These are phyloP conservation scores for Poterioochromonas sp. DNA, from an alignment of 352 stramenopile species.

Conservation along the genomic window DNA sequence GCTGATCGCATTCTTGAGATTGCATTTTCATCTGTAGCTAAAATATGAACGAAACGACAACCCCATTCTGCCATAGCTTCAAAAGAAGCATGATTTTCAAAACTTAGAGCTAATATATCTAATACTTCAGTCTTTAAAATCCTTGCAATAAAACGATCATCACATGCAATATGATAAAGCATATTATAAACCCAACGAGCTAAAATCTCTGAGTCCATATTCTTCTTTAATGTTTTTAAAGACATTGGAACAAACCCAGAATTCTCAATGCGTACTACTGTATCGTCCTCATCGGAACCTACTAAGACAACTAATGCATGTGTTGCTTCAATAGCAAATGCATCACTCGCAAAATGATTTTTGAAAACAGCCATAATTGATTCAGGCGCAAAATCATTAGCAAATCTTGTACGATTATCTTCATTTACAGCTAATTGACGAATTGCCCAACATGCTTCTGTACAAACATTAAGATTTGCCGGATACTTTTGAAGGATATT, in stretches of 20 bases:
- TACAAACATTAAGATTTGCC: background rate
- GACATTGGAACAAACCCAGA: background rate
- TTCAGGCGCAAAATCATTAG: background rate
- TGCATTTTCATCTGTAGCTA: background rate
- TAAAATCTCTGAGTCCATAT: background rate
- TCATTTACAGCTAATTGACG: background rate
- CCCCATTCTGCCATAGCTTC: conserved; percentile 24
- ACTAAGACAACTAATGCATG: background rate
- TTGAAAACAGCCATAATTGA: conserved; percentile 3
- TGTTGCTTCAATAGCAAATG: background rate
- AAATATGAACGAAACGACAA: conserved; percentile 2
- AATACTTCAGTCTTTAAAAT: background rate
- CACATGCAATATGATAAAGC: conserved; percentile 16
- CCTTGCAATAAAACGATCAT: background rate
- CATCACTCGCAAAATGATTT: background rate
- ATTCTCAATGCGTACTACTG: background rate
- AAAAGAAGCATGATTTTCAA: background rate
- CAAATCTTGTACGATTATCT: conserved; percentile 2
- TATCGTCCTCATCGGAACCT: background rate
- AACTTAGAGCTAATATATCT: background rate
- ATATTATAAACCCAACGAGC: background rate
- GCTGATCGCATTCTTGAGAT: background rate
- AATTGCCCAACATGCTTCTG: conserved; percentile 8
- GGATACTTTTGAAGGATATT: conserved; percentile 1
- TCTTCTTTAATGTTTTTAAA: background rate